Conservation (phyloP, 176 grass and related monocot species). For the Dactylis glomerata region DNA sequence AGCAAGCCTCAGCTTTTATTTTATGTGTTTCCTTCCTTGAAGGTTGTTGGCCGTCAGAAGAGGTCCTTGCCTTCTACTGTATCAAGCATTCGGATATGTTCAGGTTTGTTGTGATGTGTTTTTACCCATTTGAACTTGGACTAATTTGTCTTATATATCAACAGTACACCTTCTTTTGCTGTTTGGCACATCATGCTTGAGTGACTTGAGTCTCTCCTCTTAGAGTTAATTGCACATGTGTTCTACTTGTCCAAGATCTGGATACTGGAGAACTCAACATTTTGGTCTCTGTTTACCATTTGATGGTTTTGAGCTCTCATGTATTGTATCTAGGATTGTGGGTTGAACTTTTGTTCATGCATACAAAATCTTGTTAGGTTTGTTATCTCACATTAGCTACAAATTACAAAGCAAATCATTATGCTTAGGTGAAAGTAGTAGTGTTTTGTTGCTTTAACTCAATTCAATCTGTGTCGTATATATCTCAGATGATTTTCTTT, state of each 20-base stretch:
- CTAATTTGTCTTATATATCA: not conserved
- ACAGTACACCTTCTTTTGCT: constrained; percentile 9
- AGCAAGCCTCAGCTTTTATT: not conserved
- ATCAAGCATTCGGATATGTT: constrained; percentile 66
- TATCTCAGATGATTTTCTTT: constrained; percentile 12
- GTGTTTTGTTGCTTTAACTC: constrained; percentile 8
- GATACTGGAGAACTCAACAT: not conserved
- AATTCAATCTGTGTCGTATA: constrained; percentile 1
- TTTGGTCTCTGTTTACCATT: not conserved
- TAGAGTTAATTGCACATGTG: not conserved
- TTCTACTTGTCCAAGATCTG: constrained; percentile 1
- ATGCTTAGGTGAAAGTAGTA: not conserved
- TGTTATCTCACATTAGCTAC: not conserved
- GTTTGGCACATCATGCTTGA: constrained; percentile 15
- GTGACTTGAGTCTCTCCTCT: not conserved
- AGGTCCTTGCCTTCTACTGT: constrained; percentile 94
- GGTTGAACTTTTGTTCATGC: not conserved
- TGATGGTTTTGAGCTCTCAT: not conserved
- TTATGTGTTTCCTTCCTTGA: constrained; percentile 3
- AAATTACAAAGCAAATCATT: constrained; percentile 10
- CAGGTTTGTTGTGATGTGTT: constrained; percentile 52
- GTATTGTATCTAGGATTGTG: not conserved
- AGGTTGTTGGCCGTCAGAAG: constrained; percentile 98
- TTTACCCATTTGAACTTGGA: not conserved
- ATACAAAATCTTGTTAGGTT: constrained; percentile 5